Conservation (phyloP, 73 alveolate genomes). For the Urostyla sp. region DNA sequence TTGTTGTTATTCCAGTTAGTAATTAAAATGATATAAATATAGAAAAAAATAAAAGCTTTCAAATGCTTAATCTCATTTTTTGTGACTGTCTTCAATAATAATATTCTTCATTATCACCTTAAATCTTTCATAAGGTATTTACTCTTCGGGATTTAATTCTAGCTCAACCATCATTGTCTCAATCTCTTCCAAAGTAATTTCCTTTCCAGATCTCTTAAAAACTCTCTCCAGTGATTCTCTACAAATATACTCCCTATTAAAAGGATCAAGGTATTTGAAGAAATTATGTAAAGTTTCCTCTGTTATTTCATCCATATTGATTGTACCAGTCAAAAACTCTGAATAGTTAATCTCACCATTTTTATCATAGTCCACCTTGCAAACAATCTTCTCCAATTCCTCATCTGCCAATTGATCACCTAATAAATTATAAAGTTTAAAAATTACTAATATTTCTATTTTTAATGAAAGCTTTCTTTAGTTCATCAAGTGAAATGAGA, state of each 20-base stretch:
- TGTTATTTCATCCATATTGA: not conserved
- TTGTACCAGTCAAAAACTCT: slow-evolving; percentile 43
- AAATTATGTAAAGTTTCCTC: slow-evolving; percentile 8
- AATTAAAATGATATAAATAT: no score
- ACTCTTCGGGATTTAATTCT: not conserved
- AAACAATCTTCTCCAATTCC: not conserved
- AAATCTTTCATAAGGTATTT: not conserved
- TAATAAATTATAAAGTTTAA: not conserved
- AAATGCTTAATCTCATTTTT: no score
- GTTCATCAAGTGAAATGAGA: slow-evolving; percentile 12
- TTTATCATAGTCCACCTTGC: slow-evolving; percentile 34
- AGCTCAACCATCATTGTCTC: slow-evolving; percentile 21
- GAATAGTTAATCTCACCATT: slow-evolving; percentile 53
- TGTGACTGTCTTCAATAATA: no score
- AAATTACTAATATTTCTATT: no score
- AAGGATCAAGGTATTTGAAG: slow-evolving; percentile 35
- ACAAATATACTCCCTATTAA: not conserved
- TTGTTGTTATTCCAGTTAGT: no score
- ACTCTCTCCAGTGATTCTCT: not conserved
- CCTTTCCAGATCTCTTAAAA: slow-evolving; percentile 21
- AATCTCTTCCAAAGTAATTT: not conserved
- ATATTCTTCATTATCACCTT: not conserved
- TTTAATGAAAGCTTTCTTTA: not conserved
- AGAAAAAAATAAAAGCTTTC: no score
- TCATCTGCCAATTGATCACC: slow-evolving; percentile 7